A percentile compares a stretch with the other conserved stretches of the same genome.
phyloP scores from a whole-genome alignment of 495 filamentous ascomycete genomes.

The Penicillium goetzii region DNA sequence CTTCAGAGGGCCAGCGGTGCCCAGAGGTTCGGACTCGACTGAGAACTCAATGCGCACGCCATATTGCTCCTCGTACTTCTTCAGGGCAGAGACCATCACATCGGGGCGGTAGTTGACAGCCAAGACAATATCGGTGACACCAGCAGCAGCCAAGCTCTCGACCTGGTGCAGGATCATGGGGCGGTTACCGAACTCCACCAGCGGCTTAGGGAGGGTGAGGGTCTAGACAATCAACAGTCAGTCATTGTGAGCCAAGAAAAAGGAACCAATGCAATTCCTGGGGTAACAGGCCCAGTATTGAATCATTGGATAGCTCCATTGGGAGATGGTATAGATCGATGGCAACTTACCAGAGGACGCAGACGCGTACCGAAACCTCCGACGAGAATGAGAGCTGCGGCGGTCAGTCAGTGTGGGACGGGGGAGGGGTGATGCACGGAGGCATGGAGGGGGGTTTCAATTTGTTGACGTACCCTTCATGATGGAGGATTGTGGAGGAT shows the following conservation, averaged over 20 bases:
- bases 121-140: conserved; percentile 96
- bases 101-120: conserved; percentile 99
- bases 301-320: conserved; percentile 21
- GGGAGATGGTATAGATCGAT: conserved; percentile 15
- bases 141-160: conserved; percentile 90
- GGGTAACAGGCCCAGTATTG: conserved; percentile 7
- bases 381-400: conserved; percentile 94
- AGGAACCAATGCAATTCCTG: conserved; percentile 12
- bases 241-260: not conserved
- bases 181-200: conserved; percentile 97
- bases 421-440: not conserved
- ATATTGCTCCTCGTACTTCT: conserved; percentile 90
- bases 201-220: conserved; percentile 92
- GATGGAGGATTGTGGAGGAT: conserved; percentile 34
- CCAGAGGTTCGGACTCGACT: conserved; percentile 91
- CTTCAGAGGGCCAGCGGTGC: conserved; percentile 95
- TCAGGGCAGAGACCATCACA: conserved; percentile 80
- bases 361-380: conserved; percentile 99
- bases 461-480: conserved; percentile 56
- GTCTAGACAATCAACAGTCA: conserved; percentile 59
- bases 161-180: conserved; percentile 99
- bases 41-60: conserved; percentile 95
- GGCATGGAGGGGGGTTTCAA: conserved; percentile 15
- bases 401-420: conserved; percentile 22
- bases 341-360: conserved; percentile 84